Base-by-base conservation (phyloP, 495 filamentous ascomycete species). In the Penicillium daleae region DNA sequence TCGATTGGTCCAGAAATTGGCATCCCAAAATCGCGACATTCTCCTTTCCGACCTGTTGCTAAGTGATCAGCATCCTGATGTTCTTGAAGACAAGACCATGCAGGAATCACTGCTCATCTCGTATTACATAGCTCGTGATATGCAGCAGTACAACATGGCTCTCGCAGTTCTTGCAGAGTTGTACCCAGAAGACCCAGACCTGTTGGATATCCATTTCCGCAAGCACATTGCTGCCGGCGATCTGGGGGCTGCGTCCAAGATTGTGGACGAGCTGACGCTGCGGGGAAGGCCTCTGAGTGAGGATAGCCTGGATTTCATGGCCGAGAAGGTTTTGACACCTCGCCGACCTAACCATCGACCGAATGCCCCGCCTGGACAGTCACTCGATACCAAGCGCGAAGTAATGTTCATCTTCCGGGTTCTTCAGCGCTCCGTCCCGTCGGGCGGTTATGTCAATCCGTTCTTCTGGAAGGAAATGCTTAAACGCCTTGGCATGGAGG, bases 11-110 rank as follows among this genome's bases (percentile, higher is more conserved):
- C 76, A 82, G 49, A 82, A 83, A 62, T 77, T 92, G 24, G 86
- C 86, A 10, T 63, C 61, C 6, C 76, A 85, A 57, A 78, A 83
- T 6, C 82, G 88, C 15, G 74, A 77, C 1, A 80, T 85, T 5
- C 72, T 89, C 52, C 78, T 93, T 12, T 71, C 81, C 13, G 79
- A 83, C 59, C 67, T 96, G 3, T 67, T 94, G 2, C 66, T 80
- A 24, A 88, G 85, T 54, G 91, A 94, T 66, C 86, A 92, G 48
- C 90, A 95, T 71, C 90, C 90, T 0, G 90, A 92, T 61, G 79
- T 84, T 5, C 85, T 90, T 26, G 90, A 92, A 57, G 87, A 96
- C 71, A 50, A 51, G 0, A 42, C 76, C 1, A 65, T 87, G 3
- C 90, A 91, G 66, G 83, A 87, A 64, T 72, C 71, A 6, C 72